Evolutionary conservation across 306 rosid genomes (phyloP).

Genomic region (Casuarina glauca): DNA sequence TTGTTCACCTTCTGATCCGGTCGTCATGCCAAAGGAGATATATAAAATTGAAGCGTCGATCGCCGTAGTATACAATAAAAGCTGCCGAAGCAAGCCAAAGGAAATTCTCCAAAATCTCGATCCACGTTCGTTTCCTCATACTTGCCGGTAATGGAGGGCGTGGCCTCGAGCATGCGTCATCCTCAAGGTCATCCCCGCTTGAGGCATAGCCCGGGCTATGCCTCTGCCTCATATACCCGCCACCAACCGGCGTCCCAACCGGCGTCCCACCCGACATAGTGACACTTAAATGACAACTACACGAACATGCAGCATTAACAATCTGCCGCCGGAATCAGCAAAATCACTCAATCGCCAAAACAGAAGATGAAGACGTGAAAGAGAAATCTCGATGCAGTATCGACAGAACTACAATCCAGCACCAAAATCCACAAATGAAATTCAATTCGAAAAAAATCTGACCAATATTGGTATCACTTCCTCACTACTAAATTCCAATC

Average conservation of each 20-base stretch:
- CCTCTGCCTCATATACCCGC: slow-evolving; percentile 91
- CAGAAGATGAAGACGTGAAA: slow-evolving; percentile 18
- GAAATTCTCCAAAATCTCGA: slow-evolving; percentile 68
- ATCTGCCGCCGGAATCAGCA: slow-evolving; percentile 32
- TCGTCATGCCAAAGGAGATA: slow-evolving; percentile 77
- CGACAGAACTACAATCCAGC: slow-evolving; percentile 23
- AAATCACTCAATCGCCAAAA: slow-evolving; percentile 28
- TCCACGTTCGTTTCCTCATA: slow-evolving; percentile 61
- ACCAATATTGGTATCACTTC: slow-evolving; percentile 15
- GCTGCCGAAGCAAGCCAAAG: slow-evolving; percentile 91
- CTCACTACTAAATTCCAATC: slow-evolving; percentile 15
- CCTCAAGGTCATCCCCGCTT: slow-evolving; percentile 96
- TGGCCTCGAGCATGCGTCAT: slow-evolving; percentile 84
- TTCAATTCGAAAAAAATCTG: slow-evolving; percentile 20
- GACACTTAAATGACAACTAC: slow-evolving; percentile 28
- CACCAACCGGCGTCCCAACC: slow-evolving; percentile 69
- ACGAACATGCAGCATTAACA: slow-evolving; percentile 32
- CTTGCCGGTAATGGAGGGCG: slow-evolving; percentile 39
- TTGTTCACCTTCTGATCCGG: slow-evolving; percentile 74
- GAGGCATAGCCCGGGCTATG: slow-evolving; percentile 94
- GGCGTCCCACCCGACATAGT: slow-evolving; percentile 97
- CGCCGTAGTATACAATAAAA: slow-evolving; percentile 80
- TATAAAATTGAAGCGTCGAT: slow-evolving; percentile 75
- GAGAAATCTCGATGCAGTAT: slow-evolving; percentile 31
- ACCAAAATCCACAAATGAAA: slow-evolving; percentile 31